A percentile compares a stretch with the other conserved stretches of the same genome.
These are phyloP conservation scores for Chamaecyparis obtusa DNA, from an alignment of 75 land plant genomes.

Conservation along the genomic window DNA sequence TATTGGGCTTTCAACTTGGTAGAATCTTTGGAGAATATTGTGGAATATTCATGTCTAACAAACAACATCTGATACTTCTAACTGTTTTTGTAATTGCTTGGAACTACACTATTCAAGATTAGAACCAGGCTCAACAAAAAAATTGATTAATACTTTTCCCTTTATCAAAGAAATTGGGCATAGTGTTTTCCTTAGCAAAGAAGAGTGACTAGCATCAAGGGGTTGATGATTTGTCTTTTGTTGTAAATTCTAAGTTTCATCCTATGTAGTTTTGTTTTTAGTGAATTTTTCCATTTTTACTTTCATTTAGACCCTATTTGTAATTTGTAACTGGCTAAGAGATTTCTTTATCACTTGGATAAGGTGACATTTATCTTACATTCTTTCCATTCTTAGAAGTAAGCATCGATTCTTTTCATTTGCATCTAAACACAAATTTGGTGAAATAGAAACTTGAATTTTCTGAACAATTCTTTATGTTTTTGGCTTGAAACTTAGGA, in stretches of 20 bases:
- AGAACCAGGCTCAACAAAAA: not conserved
- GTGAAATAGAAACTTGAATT: not conserved
- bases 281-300: not conserved
- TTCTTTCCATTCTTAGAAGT: not conserved
- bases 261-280: not conserved
- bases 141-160: not conserved
- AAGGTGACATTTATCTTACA: not conserved
- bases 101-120: not conserved
- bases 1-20: no score
- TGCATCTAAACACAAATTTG: not conserved
- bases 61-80: no score
- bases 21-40: no score
- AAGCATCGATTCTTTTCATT: not conserved
- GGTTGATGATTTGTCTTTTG: not conserved
- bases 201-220: not conserved
- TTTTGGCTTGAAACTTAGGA: not conserved
- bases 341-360: not conserved
- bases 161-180: not conserved
- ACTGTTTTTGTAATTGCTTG: no score
- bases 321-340: not conserved
- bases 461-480: not conserved
- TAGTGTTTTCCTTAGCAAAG: not conserved
- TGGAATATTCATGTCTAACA: no score
- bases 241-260: not conserved
- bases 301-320: not conserved